Percentiles rank a stretch among this genome's conserved stretches.
phyloP scores from a whole-genome alignment of 2,329 filamentous ascomycete species.

The Ophiostoma perfectum region DNA sequence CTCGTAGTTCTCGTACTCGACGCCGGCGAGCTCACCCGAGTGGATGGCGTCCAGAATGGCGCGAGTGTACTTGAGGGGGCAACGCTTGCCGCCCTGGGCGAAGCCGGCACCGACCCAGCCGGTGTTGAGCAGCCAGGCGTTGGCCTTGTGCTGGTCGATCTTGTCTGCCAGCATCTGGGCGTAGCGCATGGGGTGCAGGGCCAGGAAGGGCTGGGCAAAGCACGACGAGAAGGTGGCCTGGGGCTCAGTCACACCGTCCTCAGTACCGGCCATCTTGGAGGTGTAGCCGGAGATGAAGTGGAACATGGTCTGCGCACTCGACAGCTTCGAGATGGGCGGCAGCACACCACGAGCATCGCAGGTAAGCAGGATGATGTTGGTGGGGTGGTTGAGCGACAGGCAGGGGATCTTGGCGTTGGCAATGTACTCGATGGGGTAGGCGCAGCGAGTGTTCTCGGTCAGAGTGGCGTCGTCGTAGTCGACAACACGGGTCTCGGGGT shows the following conservation, averaged over 20 bases:
- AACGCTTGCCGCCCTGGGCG: slow-evolving; percentile 88
- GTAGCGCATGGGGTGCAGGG: slow-evolving; percentile 98
- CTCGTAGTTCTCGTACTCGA: slow-evolving; percentile 90
- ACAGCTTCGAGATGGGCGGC: slow-evolving; percentile 95
- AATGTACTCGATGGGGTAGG: slow-evolving; percentile 99
- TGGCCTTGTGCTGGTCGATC: slow-evolving; percentile 90
- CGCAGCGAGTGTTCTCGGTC: slow-evolving; percentile 90
- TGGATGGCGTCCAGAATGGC: slow-evolving; percentile 98
- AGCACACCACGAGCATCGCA: slow-evolving; percentile 97
- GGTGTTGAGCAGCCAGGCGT: slow-evolving; percentile 98
- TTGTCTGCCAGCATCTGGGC: slow-evolving; percentile 98
- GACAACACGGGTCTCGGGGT: slow-evolving; percentile 79
- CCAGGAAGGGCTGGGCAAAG: slow-evolving; percentile 98
- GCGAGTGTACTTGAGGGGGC: slow-evolving; percentile 96
- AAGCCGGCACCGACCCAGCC: slow-evolving; percentile 93
- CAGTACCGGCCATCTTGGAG: slow-evolving; percentile 99
- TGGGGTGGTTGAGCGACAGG: slow-evolving; percentile 77
- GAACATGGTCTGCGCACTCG: slow-evolving; percentile 96
- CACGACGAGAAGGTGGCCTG: slow-evolving; percentile 98
- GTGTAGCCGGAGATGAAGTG: slow-evolving; percentile 99
- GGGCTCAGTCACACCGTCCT: slow-evolving; percentile 93
- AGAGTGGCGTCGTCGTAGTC: slow-evolving; percentile 94
- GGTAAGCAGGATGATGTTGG: slow-evolving; percentile 96
- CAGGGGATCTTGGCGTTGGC: slow-evolving; percentile 98
- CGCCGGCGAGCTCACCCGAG: slow-evolving; percentile 88